Evolutionary conservation across 73 alveolate genomes (phyloP).

Genomic region (Paramecium bursaria): DNA sequence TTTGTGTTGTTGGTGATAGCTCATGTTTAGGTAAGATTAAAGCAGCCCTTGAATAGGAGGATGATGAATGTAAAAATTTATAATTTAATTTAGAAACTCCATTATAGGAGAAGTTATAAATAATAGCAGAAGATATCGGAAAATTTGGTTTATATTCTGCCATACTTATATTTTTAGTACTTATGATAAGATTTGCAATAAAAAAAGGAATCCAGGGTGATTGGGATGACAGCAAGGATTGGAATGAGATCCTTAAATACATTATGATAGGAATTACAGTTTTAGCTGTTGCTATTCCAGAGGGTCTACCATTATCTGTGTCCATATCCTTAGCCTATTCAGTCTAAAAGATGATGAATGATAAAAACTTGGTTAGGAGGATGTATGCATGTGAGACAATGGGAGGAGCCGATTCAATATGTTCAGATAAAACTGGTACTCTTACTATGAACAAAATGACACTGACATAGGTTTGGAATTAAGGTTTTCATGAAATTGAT

Average conservation of each 20-base stretch:
- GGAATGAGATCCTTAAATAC: conserved; percentile 79
- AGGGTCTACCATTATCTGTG: conserved; percentile 84
- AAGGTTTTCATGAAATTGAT: conserved; percentile 53
- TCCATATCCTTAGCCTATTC: conserved; percentile 80
- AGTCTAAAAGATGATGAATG: conserved; percentile 78
- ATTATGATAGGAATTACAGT: conserved; percentile 75
- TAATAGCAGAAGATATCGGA: conserved; percentile 72
- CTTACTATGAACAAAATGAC: conserved; percentile 81
- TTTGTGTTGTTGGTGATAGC: conserved; percentile 61
- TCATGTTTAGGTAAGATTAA: conserved; percentile 60
- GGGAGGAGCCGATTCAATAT: conserved; percentile 87
- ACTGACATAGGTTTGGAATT: conserved; percentile 58
- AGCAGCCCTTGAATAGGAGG: conserved; percentile 51
- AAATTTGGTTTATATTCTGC: conserved; percentile 78
- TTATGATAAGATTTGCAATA: conserved; percentile 58
- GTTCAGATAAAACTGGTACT: conserved; percentile 87
- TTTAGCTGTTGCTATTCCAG: conserved; percentile 83
- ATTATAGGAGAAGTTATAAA: conserved; percentile 70
- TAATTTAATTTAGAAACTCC: conserved; percentile 29
- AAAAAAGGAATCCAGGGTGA: conserved; percentile 64
- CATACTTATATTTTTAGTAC: conserved; percentile 21
- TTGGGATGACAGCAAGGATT: conserved; percentile 67
- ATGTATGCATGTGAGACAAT: conserved; percentile 89
- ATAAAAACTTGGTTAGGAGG: conserved; percentile 77
- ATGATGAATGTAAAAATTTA: conserved; percentile 26